Base-by-base conservation (phyloP, 345 rosid genomes). In the Geranium rotundifolium region DNA sequence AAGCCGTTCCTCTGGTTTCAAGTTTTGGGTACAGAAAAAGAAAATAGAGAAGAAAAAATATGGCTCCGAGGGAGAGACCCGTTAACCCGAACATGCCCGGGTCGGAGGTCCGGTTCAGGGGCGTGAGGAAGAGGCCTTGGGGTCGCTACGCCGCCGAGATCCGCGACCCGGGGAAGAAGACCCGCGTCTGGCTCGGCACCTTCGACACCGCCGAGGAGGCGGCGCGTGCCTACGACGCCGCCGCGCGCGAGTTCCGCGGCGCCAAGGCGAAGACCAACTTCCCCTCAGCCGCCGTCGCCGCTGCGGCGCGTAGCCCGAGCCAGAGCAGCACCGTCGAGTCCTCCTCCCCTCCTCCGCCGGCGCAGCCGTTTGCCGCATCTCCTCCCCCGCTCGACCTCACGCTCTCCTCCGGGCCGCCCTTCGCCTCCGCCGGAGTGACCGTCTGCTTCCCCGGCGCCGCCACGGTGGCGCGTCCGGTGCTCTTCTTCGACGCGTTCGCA, bases 121-220 rank as follows among this genome's bases (percentile, higher is more conserved):
- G 98, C 63, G 96, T 91, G 3, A 71, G 98, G 63, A 89, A 85
- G 78, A 82, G 98, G 39, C 98, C 96, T 0, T 91, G 98, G 96
- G 96, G 98, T 8, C 87, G 90, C 10, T 91, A 89, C 62, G 96
- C 98, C 7, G 95, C 98, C 49, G 98, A 91, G 92, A 91, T 91
- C 79, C 84, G 98, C 12, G 96, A 91, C 77, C 96, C 96, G 0
- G 87, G 86, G 3, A 91, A 85, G 84, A 89, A 89, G 68, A 80
- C 92, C n/a, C 83, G 98, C 0, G 95, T 89, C 57, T 91, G 98
- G 98, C 88, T 91, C 4, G 96, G 98, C 5, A 89, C 98, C 17
- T 91, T 85, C 19, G 92, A 86, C 41, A 91, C 98, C 0, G 95
- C 98, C 0, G 95, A 82, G 41, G 92, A 91, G 31, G 98, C 98